Evolutionary conservation across 495 filamentous ascomycete species (phyloP), one percentile per base, ranked within the genome.

Genomic region (Trichoderma erinaceum): DNA sequence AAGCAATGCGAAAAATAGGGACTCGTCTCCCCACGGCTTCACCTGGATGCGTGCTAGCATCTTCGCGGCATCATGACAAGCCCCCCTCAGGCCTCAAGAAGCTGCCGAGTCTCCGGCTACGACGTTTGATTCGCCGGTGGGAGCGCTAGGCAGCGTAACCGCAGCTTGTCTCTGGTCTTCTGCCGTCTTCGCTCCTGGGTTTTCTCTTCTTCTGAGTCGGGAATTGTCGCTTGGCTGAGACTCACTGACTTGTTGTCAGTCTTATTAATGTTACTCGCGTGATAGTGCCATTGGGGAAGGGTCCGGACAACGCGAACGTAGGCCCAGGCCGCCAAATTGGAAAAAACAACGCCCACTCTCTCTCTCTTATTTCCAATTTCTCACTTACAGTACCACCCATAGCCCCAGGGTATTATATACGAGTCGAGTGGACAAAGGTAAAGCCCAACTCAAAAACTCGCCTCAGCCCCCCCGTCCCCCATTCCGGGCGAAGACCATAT

Each of bases 101-200:
- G 27, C 56, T 61, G 56, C 56, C 56, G 23, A 25, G 56, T 3
- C 56, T 61, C 56, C 56, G 23, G 25, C 56, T 11, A 18, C 11
- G 56, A 10, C 7, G 23, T 32, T 3, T 32, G 23, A 61, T 61
- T 71, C 72, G 72, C 69, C 72, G 48, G 72, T 68, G 68, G 25
- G 56, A 18, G 35, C 35, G 5, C 35, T 38, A 38, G 35, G 35
- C 35, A 38, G 35, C 35, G 35, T 38, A 38, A 11, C 10, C 48
- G 48, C 21, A 11, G 44, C 15, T n/a, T n/a, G 44, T 48, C n/a
- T 48, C 44, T 8, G 12, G 48, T 21, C 18, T 52, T 52, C n/a
- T 23, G n/a, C 48, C 48, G 21, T 52, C n/a, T 52, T 23, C 48
- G 10, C 18, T 11, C 0, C 48, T 52, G 8, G 10, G n/a, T 52